Base-by-base conservation (phyloP, 441 rosid genomes). In the Biscutella auriculata region DNA sequence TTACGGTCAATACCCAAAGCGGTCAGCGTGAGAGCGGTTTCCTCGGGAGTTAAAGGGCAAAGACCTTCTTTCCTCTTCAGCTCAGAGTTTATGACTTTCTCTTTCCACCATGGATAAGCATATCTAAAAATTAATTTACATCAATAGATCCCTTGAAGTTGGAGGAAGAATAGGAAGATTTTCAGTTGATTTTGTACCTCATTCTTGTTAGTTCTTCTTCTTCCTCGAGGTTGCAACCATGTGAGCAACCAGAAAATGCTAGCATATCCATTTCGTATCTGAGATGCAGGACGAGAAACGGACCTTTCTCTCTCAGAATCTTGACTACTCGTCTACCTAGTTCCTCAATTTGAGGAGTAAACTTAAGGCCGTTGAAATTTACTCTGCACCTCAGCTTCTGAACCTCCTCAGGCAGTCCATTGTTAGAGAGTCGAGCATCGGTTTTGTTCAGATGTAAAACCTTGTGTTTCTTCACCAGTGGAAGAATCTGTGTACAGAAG, bases 21-120 rank as follows among this genome's bases (percentile, higher is more conserved):
- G 9, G 67, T 66, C 56, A 84, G 66, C 12, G 80, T 71, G 12
- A 84, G 75, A 43, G 84, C 81, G 16, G 87, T 84, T 79, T 84
- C 91, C 60, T 84, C 91, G 0, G 91, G 91, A 17, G 87, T 78
- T 53, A 81, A 76, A 33, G 91, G 91, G 63, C 91, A 84, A 48
- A 74, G 57, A 12, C 91, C 91, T 66, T 79, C 87, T 67, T 69
- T 79, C 53, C 91, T 84, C 68, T 78, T 84, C 73, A 68, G 49
- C 32, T 71, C 77, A 1, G 91, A 81, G 66, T 84, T 75, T 37
- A 84, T 81, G 11, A 78, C 74, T 65, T 84, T 84, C 61, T 84
- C 87, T 63, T 79, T 84, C 91, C 91, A 84, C 87, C 85, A 84
- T 6, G 87, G 87, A 68, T 82, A 79, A 46, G 83, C 85, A 76